Evolutionary conservation across 2,329 filamentous ascomycete species (phyloP).

Genomic region (Daldinia eschscholtzii): DNA sequence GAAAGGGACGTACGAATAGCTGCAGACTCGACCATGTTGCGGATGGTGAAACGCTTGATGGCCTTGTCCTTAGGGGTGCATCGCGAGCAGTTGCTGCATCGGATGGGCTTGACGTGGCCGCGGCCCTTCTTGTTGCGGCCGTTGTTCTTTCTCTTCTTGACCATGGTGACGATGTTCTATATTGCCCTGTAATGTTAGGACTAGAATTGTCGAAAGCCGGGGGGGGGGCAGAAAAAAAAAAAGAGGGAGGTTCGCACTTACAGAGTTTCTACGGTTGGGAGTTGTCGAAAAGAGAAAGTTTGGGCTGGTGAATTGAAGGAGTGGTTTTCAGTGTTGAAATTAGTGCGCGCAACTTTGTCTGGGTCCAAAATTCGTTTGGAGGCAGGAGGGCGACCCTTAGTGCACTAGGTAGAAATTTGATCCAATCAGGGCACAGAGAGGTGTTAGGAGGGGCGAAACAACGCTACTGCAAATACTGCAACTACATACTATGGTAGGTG

Average conservation of each 20-base stretch:
- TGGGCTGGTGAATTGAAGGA: constrained; percentile 19
- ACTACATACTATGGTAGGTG: constrained; percentile 1
- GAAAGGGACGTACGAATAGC: constrained; percentile 87
- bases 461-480: constrained; percentile 2
- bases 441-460: constrained; percentile 9
- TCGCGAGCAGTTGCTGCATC: constrained; percentile 78
- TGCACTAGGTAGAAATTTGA: constrained; percentile 12
- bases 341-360: constrained; percentile 35
- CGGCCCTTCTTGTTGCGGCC: constrained; percentile 99
- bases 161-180: constrained; percentile 70
- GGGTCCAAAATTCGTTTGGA: constrained; percentile 15
- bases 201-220: background rate
- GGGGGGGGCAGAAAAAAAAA: background rate
- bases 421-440: constrained; percentile 23
- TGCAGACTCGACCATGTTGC: constrained; percentile 99
- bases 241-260: constrained; percentile 25
- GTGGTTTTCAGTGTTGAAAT: constrained; percentile 23
- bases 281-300: constrained; percentile 40
- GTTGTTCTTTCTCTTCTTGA: constrained; percentile 80
- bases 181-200: constrained; percentile 28
- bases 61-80: constrained; percentile 99
- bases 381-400: constrained; percentile 7
- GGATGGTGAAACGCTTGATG: constrained; percentile 99
- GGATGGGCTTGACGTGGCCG: constrained; percentile 99
- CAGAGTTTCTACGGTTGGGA: constrained; percentile 28